A percentile compares a stretch with the other conserved stretches of the same genome.
These are phyloP conservation scores for Mycena belliarum DNA, from an alignment of 768 basidiomycete species.

Conservation along the genomic window DNA sequence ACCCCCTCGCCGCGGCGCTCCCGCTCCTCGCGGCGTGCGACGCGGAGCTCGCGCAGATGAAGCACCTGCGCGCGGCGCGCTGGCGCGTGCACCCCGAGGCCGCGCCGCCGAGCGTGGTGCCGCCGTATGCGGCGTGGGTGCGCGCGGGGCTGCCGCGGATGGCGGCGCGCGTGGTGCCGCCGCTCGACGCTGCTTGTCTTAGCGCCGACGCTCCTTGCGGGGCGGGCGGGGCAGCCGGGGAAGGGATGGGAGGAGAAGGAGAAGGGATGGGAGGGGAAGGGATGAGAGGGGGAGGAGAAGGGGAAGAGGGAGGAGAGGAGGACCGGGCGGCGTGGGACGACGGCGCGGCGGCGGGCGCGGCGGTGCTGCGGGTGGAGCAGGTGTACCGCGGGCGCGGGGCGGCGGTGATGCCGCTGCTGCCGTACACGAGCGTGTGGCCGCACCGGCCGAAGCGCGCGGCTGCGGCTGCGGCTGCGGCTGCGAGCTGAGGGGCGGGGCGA, in stretches of 20 bases:
- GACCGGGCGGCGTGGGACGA: no score
- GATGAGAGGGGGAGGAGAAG: no score
- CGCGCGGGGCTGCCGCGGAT: neutral
- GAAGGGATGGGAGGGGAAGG: no score
- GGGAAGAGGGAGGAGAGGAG: no score
- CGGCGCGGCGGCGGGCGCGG: no score
- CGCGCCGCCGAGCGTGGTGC: slow-evolving; percentile 9
- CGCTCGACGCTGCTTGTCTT: no score
- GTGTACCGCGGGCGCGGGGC: neutral
- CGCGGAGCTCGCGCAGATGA: neutral
- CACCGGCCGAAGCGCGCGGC: slow-evolving; percentile 6
- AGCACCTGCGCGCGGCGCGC: neutral
- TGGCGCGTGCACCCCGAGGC: neutral
- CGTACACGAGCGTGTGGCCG: slow-evolving; percentile 11
- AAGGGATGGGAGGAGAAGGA: no score
- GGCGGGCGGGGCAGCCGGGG: no score
- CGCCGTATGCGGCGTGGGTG: slow-evolving; percentile 5
- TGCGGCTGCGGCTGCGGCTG: no score
- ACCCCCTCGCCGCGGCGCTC: no score
- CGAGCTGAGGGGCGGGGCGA: no score
- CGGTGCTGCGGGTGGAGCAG: slow-evolving; percentile 1
- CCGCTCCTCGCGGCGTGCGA: neutral
- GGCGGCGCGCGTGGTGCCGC: neutral
- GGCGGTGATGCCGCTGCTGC: slow-evolving; percentile 13
- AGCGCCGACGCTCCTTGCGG: no score